Conservation (phyloP, 139 green algal species). For the Chlorella sp. region DNA sequence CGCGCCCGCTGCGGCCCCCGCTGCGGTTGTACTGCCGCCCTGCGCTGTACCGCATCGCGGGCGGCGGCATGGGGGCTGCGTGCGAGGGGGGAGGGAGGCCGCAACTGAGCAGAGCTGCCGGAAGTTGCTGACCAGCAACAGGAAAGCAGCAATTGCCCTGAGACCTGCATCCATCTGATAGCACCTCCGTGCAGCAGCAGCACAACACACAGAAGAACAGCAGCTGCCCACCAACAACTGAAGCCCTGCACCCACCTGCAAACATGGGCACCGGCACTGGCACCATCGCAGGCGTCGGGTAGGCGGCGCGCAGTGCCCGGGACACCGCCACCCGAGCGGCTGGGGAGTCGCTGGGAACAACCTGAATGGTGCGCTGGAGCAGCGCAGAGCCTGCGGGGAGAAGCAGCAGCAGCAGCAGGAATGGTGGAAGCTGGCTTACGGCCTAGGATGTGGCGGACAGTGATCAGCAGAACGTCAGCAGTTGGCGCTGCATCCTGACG, state of each 20-base stretch:
- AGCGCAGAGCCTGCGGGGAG: constrained; percentile 17
- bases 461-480: neutral
- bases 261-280: constrained; percentile 4
- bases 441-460: too few species aligned
- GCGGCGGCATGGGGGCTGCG: constrained; percentile 6
- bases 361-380: constrained; percentile 34
- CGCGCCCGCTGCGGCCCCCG: neutral
- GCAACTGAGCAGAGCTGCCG: too few species aligned
- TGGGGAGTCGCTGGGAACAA: constrained; percentile 31
- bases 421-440: too few species aligned
- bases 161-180: too few species aligned
- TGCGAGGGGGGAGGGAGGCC: neutral
- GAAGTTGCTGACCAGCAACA: too few species aligned
- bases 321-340: constrained; percentile 7
- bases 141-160: too few species aligned
- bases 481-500: too few species aligned
- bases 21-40: neutral
- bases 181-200: too few species aligned
- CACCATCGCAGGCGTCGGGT: neutral
- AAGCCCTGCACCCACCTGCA: neutral
- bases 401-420: too few species aligned
- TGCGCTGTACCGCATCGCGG: neutral
- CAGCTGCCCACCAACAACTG: too few species aligned
- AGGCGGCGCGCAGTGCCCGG: constrained; percentile 13
- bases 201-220: too few species aligned